phyloP scores from a whole-genome alignment of 257 asterid species.

The Galeopsis tetrahit region DNA sequence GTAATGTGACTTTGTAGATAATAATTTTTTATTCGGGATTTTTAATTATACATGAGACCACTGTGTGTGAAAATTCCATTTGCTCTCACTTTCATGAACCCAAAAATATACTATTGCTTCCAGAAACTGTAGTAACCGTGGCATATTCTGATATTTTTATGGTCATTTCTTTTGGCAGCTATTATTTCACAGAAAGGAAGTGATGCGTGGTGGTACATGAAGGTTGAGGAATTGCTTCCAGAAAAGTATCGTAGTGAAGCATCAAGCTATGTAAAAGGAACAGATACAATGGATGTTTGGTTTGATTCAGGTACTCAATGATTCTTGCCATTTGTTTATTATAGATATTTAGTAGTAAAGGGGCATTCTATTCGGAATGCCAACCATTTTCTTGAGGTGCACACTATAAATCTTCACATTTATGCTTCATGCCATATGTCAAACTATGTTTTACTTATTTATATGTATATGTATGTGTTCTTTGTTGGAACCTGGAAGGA shows the following conservation, averaged over 20 bases:
- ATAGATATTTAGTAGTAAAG: constrained; percentile 2
- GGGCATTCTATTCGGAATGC: constrained; percentile 10
- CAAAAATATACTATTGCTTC: not conserved
- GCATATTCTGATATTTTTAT: constrained; percentile 23
- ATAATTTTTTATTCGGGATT: constrained; percentile 28
- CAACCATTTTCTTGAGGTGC: constrained; percentile 13
- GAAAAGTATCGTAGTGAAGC: constrained; percentile 79
- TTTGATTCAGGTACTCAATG: constrained; percentile 83
- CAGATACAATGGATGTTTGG: constrained; percentile 99
- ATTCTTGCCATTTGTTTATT: constrained; percentile 15
- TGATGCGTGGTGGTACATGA: constrained; percentile 99
- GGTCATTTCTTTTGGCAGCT: constrained; percentile 59
- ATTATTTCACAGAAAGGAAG: constrained; percentile 92
- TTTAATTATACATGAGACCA: not conserved
- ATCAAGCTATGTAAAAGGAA: constrained; percentile 75
- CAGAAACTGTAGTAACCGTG: not conserved
- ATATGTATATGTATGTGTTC: too few relatives aligned
- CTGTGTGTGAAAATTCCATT: not conserved
- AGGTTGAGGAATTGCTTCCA: constrained; percentile 93
- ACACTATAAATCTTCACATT: not conserved
- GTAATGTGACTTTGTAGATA: constrained; percentile 5
- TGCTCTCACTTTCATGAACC: not conserved
- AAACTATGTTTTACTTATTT: too few relatives aligned
- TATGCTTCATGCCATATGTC: too few relatives aligned
- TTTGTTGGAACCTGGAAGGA: too few relatives aligned